Conservation (phyloP, 1,139 yeast genomes). For the Starmera stellimalicola region DNA sequence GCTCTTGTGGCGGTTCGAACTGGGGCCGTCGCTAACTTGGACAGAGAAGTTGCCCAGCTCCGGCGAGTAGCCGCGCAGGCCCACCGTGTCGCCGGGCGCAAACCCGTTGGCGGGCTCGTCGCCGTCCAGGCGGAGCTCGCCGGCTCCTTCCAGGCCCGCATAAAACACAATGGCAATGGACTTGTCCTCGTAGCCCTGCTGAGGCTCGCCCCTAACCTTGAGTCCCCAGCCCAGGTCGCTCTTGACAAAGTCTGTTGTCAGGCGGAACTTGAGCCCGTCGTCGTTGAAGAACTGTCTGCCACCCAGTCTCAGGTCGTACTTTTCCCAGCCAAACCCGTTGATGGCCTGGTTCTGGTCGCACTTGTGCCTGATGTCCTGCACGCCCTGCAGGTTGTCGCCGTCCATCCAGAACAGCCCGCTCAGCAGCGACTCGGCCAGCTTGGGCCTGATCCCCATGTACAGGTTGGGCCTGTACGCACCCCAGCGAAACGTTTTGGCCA, state of each 20-base stretch:
- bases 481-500: conserved; percentile 56
- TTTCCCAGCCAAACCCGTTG: conserved; percentile 75
- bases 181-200: conserved; percentile 35
- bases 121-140: conserved; percentile 31
- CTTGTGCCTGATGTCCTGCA: conserved; percentile 61
- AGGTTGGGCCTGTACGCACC: conserved; percentile 88
- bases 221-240: conserved; percentile 75
- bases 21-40: conserved; percentile 39
- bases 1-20: conserved; percentile 32
- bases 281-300: conserved; percentile 76
- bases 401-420: conserved; percentile 91
- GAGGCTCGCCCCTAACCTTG: conserved; percentile 55
- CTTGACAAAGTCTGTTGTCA: conserved; percentile 72
- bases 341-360: conserved; percentile 71
- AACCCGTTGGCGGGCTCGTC: conserved; percentile 21
- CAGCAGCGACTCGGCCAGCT: conserved; percentile 60
- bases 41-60: conserved; percentile 49
- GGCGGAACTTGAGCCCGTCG: conserved; percentile 46
- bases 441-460: conserved; percentile 79
- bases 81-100: conserved; percentile 24
- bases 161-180: conserved; percentile 69
- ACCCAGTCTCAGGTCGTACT: conserved; percentile 80
- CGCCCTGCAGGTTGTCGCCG: conserved; percentile 46
- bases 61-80: conserved; percentile 43
- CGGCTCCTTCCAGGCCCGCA: conserved; percentile 60